Conservation (phyloP, 768 basidiomycete species). For the Pulveroboletus ravenelii region DNA sequence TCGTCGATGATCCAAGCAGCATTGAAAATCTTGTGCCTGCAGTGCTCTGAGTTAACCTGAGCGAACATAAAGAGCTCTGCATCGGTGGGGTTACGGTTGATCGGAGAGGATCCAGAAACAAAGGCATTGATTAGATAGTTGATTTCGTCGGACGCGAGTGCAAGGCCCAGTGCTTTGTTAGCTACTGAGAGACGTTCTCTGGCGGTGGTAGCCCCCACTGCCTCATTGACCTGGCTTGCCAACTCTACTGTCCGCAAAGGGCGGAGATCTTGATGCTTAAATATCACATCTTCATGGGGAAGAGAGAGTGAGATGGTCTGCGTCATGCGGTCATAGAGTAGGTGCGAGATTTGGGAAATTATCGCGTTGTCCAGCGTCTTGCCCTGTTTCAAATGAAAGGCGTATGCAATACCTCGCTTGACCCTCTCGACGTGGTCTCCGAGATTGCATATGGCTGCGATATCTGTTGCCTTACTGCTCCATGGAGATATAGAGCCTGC, state of each 20-base stretch:
- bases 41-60: conserved; percentile 99
- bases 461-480: conserved; percentile 99
- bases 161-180: conserved; percentile 84
- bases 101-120: conserved; percentile 59
- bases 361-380: conserved; percentile 41
- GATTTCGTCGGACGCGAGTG: conserved; percentile 85
- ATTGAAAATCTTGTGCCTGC: conserved; percentile 99
- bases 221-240: conserved; percentile 21
- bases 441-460: conserved; percentile 82
- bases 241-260: conserved; percentile 73
- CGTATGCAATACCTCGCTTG: conserved; percentile 77
- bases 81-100: conserved; percentile 86
- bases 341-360: conserved; percentile 53
- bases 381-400: conserved; percentile 46
- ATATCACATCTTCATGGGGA: conserved; percentile 56
- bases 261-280: conserved; percentile 56
- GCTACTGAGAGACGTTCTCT: conserved; percentile 64
- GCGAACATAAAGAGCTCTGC: conserved; percentile 99
- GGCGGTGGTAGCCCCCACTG: conserved; percentile 38
- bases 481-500: conserved; percentile 94
- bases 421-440: conserved; percentile 67
- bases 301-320: conserved; percentile 60
- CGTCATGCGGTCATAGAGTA: conserved; percentile 96
- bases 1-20: conserved; percentile 92
- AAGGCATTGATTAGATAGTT: conserved; percentile 90